phyloP scores from a whole-genome alignment of 2,329 filamentous ascomycete genomes.

The Paecilomyces sp. region DNA sequence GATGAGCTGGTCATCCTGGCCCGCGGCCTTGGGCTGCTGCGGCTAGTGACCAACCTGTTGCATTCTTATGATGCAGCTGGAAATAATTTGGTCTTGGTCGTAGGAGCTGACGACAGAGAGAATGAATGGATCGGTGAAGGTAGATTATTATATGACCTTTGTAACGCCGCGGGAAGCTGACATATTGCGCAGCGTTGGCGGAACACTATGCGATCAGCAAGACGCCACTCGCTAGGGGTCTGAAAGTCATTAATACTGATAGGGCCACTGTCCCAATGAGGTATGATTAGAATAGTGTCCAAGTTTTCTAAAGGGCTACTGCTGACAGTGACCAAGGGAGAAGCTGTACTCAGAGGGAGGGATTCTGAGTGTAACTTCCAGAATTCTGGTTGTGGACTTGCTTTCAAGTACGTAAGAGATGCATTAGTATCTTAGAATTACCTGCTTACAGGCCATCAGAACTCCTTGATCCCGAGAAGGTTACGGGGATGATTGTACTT shows the following conservation, averaged over 20 bases:
- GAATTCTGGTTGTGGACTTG: constrained; percentile 89
- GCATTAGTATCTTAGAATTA: constrained; percentile 51
- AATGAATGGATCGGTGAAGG: constrained; percentile 93
- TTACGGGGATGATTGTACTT: constrained; percentile 80
- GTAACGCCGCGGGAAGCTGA: constrained; percentile 7
- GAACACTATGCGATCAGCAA: constrained; percentile 91
- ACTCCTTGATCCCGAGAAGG: constrained; percentile 70
- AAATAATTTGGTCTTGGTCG: constrained; percentile 81
- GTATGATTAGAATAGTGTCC: constrained; percentile 18
- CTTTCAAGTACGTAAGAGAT: constrained; percentile 54
- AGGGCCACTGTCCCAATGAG: constrained; percentile 73
- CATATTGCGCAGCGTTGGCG: constrained; percentile 56
- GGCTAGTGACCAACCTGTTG: constrained; percentile 88
- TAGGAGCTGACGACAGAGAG: constrained; percentile 85
- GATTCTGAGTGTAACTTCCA: constrained; percentile 91
- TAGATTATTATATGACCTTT: constrained; percentile 11
- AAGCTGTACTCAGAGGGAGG: constrained; percentile 87
- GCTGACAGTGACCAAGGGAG: constrained; percentile 49
- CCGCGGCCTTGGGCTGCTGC: constrained; percentile 83
- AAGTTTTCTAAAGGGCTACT: neutral
- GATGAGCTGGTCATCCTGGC: constrained; percentile 93
- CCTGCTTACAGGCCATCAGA: constrained; percentile 18
- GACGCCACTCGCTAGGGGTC: constrained; percentile 70
- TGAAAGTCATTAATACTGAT: constrained; percentile 92
- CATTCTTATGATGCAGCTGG: constrained; percentile 96